Conservation (phyloP, 371 early-diverging fungal species). For the Mortierella sp. region DNA sequence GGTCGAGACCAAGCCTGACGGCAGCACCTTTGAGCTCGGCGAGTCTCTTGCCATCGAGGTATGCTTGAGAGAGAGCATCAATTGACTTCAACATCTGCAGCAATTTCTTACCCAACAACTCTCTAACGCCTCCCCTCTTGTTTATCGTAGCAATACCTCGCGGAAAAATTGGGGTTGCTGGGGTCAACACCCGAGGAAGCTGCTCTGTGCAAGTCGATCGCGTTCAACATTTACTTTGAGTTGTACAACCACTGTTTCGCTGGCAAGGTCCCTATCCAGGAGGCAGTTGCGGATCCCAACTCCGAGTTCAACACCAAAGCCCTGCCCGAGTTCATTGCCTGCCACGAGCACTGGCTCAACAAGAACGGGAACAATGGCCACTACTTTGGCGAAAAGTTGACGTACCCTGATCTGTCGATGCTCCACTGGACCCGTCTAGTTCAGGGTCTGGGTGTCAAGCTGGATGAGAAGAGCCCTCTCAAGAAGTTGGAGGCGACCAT, state of each 20-base stretch:
- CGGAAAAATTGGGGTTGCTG: conserved; percentile 44
- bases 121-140: background rate
- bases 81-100: background rate
- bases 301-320: conserved; percentile 29
- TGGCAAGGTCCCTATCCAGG: conserved; percentile 13
- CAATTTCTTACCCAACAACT: no score
- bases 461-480: conserved; percentile 31
- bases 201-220: conserved; percentile 33
- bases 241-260: conserved; percentile 23
- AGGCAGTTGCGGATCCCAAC: conserved; percentile 14
- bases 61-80: background rate
- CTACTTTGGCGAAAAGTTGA: conserved; percentile 31
- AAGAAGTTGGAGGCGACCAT: conserved; percentile 20
- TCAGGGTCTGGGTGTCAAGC: conserved; percentile 11
- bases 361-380: conserved; percentile 55
- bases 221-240: conserved; percentile 44
- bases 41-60: conserved; percentile 49
- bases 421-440: conserved; percentile 36
- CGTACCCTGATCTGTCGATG: conserved; percentile 36
- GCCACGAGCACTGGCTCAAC: conserved; percentile 38
- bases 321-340: conserved; percentile 23
- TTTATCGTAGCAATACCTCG: conserved; percentile 36
- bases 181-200: conserved; percentile 30
- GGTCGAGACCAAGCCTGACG: conserved; percentile 32
- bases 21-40: conserved; percentile 42